Base-by-base conservation (phyloP, 352 stramenopile species). In the Phytopythium kandeliae region DNA sequence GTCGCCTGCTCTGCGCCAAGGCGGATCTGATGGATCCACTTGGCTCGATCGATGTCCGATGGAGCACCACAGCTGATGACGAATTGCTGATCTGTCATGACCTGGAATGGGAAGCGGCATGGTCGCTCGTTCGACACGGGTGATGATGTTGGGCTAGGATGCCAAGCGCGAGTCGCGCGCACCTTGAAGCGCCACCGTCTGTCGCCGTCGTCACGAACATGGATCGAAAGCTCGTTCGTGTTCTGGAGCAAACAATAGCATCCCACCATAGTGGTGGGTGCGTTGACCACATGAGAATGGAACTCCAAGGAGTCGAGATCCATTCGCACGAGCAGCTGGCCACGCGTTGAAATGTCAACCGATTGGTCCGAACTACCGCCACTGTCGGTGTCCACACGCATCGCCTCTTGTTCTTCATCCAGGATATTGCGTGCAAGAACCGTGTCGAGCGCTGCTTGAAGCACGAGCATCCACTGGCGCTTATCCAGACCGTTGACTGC, bases 11-110 rank as follows among this genome's bases (percentile, higher is more conserved):
- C 72, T 0, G 65, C 74, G 13, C 74, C 72, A 0, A 62, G n/a
- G 16, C 77, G 74, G 35, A 86, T 71, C 24, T 85, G 77, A 19
- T 79, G 73, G 43, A 89, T 85, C 77, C 77, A 89, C 25, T 70
- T 76, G 8, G 74, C 77, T 28, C 77, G 62, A 19, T 86, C 70
- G 4, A 78, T 34, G 48, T 89, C 77, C 0, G 67, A 80, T 17
- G 71, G 68, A 4, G 77, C 77, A 21, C 74, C 76, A 28, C 74
- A 86, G 50, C 72, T 85, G 26, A 89, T 31, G 4, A 86, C 63
- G 46, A 86, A 65, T 34, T 86, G 77, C 28, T 86, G 70, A 19
- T 84, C 65, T 6, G 77, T 86, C 31, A 86, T 41, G n/a, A 89
- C 69, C 43, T 89, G 72, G 42, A 89, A 89, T 3, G 77, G 72